phyloP scores from a whole-genome alignment of 129 eudicot species.

The Oenanthe sinensis region DNA sequence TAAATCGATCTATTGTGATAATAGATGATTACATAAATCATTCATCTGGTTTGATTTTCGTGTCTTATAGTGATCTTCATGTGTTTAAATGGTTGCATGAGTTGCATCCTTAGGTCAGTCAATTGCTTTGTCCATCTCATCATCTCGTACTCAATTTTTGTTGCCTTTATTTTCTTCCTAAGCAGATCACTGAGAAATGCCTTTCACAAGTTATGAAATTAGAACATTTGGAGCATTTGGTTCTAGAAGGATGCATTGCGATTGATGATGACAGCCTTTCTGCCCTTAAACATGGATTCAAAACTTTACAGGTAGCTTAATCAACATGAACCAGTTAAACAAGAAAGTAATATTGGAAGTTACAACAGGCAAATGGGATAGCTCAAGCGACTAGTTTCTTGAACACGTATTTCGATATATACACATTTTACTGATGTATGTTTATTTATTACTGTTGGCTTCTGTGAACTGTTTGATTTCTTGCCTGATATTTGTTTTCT shows the following conservation, averaged over 20 bases:
- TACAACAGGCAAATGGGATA: background rate
- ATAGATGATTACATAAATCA: too few relatives aligned
- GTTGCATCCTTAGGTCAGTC: slow-evolving; percentile 5
- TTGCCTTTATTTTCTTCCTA: slow-evolving; percentile 18
- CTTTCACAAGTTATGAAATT: slow-evolving; percentile 56
- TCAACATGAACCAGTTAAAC: slow-evolving; percentile 7
- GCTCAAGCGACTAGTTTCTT: background rate
- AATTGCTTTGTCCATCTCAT: background rate
- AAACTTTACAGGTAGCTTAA: slow-evolving; percentile 63
- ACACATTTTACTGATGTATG: background rate
- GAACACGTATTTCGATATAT: background rate
- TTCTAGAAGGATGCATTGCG: slow-evolving; percentile 84
- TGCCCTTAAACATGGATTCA: slow-evolving; percentile 61
- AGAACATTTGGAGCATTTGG: slow-evolving; percentile 66
- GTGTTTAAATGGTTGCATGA: background rate
- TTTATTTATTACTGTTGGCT: background rate
- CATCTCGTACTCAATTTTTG: background rate
- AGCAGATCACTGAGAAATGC: slow-evolving; percentile 73
- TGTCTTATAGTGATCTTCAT: background rate
- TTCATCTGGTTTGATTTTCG: too few relatives aligned
- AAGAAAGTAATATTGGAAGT: slow-evolving; percentile 1
- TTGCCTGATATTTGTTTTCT: slow-evolving; percentile 9
- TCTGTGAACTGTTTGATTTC: background rate
- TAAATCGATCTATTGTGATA: background rate
- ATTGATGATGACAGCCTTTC: slow-evolving; percentile 69